phyloP scores from a whole-genome alignment of 2,329 filamentous ascomycete genomes.

The Verticillium nonalfalfae region DNA sequence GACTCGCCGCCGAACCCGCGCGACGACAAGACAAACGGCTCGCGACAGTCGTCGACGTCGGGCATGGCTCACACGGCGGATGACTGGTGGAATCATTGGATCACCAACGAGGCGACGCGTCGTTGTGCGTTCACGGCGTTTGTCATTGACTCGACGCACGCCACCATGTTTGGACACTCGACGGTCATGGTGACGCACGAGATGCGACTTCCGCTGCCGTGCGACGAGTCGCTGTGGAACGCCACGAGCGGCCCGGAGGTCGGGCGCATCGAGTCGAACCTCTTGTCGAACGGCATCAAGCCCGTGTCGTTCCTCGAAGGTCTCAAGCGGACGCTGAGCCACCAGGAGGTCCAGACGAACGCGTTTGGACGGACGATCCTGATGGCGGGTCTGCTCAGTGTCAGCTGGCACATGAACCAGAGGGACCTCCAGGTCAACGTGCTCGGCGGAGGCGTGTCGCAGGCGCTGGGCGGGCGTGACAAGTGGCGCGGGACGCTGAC shows the following conservation, averaged over 20 bases:
- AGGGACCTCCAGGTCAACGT: conserved; percentile 88
- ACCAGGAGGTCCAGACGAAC: conserved; percentile 82
- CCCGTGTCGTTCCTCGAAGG: conserved; percentile 85
- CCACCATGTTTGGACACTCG: conserved; percentile 96
- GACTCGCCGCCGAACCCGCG: conserved; percentile 76
- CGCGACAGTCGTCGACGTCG: conserved; percentile 55
- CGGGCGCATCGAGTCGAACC: conserved; percentile 71
- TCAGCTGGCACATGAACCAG: conserved; percentile 97
- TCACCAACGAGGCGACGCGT: conserved; percentile 84
- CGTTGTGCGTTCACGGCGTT: conserved; percentile 91
- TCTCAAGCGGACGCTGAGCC: conserved; percentile 80
- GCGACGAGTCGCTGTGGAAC: conserved; percentile 88
- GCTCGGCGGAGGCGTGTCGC: conserved; percentile 64
- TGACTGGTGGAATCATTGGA: conserved; percentile 95
- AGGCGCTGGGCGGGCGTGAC: conserved; percentile 77
- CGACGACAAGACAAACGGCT: conserved; percentile 50
- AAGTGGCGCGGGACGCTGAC: conserved; percentile 86
- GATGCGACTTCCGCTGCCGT: conserved; percentile 84
- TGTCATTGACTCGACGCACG: conserved; percentile 90
- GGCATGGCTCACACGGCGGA: conserved; percentile 64
- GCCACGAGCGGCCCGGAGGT: conserved; percentile 86
- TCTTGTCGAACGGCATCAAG: conserved; percentile 76
- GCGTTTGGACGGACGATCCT: conserved; percentile 88
- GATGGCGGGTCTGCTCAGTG: conserved; percentile 88
- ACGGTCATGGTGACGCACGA: conserved; percentile 97